These are phyloP conservation scores for Juglanconis juglandina DNA, from an alignment of 2,329 filamentous ascomycete genomes.

Conservation along the genomic window DNA sequence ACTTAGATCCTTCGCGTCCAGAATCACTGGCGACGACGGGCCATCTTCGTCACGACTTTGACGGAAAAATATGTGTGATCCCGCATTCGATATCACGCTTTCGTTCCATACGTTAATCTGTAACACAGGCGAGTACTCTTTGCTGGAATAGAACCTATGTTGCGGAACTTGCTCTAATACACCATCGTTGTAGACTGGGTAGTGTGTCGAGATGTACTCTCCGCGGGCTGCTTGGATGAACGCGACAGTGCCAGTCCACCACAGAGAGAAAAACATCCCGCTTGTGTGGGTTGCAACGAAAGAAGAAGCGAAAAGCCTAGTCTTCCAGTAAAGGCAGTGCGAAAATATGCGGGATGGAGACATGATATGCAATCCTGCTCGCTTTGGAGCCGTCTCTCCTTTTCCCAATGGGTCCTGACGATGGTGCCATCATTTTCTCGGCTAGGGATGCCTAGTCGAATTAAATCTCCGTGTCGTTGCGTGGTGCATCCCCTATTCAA, in stretches of 20 bases:
- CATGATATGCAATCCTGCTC: no score
- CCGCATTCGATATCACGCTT: slow-evolving; percentile 18
- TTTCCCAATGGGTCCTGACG: no score
- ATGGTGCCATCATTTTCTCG: no score
- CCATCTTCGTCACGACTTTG: slow-evolving; percentile 14
- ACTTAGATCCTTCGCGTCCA: slow-evolving; percentile 19
- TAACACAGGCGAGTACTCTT: slow-evolving; percentile 16
- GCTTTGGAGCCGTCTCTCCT: no score
- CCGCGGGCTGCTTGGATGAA: background rate
- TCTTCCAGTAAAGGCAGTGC: no score
- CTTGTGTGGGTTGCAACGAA: background rate
- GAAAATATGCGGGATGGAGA: no score
- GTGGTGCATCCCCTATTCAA: no score
- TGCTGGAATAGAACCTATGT: slow-evolving; percentile 15
- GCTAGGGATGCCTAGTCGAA: no score
- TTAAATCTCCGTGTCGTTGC: no score
- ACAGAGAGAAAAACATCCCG: background rate
- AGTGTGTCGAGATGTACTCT: slow-evolving; percentile 15
- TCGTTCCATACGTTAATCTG: slow-evolving; percentile 20
- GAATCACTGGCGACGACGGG: slow-evolving; percentile 18
- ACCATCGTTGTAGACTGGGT: slow-evolving; percentile 17
- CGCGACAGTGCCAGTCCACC: background rate
- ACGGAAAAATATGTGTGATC: slow-evolving; percentile 22
- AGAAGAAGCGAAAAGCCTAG: no score
- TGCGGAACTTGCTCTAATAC: slow-evolving; percentile 14